Evolutionary conservation across 2,329 filamentous ascomycete genomes (phyloP).

Genomic region (Aureobasidium lini): DNA sequence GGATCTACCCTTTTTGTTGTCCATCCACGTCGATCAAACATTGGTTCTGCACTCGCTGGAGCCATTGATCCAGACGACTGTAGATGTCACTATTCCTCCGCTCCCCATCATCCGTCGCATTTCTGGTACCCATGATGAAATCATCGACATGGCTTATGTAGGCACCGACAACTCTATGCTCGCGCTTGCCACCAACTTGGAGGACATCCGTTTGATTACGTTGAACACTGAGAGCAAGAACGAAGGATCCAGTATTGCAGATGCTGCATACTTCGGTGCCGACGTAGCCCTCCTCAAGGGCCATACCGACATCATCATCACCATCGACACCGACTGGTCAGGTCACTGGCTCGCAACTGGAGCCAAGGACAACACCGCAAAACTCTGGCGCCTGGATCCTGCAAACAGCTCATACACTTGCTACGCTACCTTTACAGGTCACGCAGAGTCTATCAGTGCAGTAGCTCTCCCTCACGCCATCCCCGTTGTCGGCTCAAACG

Average conservation of each 20-base stretch:
- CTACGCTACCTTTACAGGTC: conserved; percentile 76
- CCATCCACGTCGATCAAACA: conserved; percentile 84
- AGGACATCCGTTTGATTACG: conserved; percentile 83
- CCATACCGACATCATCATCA: conserved; percentile 93
- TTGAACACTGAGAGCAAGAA: conserved; percentile 38
- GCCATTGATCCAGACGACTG: conserved; percentile 31
- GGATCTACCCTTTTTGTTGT: conserved; percentile 63
- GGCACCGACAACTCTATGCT: conserved; percentile 72
- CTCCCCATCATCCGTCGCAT: conserved; percentile 64
- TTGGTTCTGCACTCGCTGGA: conserved; percentile 62
- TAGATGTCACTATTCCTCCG: conserved; percentile 43
- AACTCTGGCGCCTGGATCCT: conserved; percentile 80
- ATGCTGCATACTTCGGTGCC: conserved; percentile 68
- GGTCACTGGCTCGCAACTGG: conserved; percentile 95
- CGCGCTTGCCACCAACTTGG: conserved; percentile 88
- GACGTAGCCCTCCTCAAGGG: conserved; percentile 81
- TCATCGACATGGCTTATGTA: conserved; percentile 87
- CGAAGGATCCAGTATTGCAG: conserved; percentile 20
- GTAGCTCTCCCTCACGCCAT: conserved; percentile 69
- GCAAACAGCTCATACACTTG: conserved; percentile 68
- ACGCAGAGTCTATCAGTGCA: conserved; percentile 88
- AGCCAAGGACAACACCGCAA: conserved; percentile 91
- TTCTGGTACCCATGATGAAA: conserved; percentile 93
- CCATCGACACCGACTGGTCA: conserved; percentile 90
- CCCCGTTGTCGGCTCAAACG: conserved; percentile 61